phyloP scores from a whole-genome alignment of 1,284 basidiomycete species.

The Hemileia vastatrix region DNA sequence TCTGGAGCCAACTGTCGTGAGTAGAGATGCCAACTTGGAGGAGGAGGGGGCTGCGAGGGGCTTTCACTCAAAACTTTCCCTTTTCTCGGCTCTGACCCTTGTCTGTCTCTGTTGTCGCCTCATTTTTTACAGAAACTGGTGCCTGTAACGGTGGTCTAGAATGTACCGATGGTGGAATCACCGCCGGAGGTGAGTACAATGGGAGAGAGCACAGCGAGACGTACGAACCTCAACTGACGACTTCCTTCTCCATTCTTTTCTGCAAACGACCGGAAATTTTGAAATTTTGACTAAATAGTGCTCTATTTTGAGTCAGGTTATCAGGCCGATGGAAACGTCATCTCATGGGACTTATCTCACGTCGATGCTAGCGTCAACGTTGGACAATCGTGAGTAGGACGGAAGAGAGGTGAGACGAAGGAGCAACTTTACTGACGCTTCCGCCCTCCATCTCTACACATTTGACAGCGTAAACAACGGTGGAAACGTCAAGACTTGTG shows the following conservation, averaged over 20 bases:
- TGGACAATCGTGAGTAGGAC: neutral
- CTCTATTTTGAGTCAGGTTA: constrained; percentile 20
- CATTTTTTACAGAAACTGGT: constrained; percentile 9
- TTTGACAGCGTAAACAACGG: constrained; percentile 9
- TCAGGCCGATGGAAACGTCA: constrained; percentile 13
- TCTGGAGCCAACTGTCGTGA: constrained; percentile 26
- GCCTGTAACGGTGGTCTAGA: constrained; percentile 27
- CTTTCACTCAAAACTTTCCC: too few species aligned
- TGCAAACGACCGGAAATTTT: too few species aligned
- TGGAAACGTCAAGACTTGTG: constrained; percentile 13
- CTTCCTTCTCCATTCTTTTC: too few species aligned
- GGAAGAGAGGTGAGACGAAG: neutral
- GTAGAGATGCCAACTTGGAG: neutral
- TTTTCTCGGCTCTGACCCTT: neutral
- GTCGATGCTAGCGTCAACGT: constrained; percentile 25
- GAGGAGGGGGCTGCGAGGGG: too few species aligned
- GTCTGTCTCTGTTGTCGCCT: neutral
- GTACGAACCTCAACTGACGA: too few species aligned
- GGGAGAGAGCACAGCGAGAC: too few species aligned
- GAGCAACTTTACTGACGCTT: neutral
- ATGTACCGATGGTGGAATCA: constrained; percentile 29
- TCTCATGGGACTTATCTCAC: constrained; percentile 24
- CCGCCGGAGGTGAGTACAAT: constrained; percentile 11
- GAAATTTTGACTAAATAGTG: too few species aligned
- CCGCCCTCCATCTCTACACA: neutral